phyloP scores from a whole-genome alignment of 495 filamentous ascomycete genomes.

The Tetracladium marchalianum region DNA sequence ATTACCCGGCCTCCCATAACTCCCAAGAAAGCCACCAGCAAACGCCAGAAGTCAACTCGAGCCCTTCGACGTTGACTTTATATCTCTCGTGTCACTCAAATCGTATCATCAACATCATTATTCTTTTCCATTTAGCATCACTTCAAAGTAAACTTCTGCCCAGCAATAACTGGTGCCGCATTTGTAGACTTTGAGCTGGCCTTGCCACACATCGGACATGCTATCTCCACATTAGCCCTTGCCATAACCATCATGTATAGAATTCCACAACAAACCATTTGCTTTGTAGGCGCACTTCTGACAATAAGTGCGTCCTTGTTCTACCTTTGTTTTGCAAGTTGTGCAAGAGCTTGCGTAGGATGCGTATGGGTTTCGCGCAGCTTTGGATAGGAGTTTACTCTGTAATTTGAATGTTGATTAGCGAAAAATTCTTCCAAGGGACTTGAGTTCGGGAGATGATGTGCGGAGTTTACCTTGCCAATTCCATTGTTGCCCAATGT shows the following conservation, averaged over 20 bases:
- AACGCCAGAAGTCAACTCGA: no score
- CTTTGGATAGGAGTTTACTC: conserved; percentile 60
- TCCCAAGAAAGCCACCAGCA: no score
- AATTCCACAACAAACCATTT: conserved; percentile 37
- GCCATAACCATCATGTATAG: not conserved
- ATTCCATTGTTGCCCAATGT: conserved; percentile 46
- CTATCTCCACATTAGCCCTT: conserved; percentile 27
- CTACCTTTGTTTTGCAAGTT: conserved; percentile 55
- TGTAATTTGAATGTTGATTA: conserved; percentile 18
- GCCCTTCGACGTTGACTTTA: no score
- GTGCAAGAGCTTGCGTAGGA: conserved; percentile 46
- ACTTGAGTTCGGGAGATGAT: conserved; percentile 4
- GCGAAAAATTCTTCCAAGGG: not conserved
- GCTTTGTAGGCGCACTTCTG: conserved; percentile 58
- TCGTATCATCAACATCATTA: no score
- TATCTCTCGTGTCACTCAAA: no score
- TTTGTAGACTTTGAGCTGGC: conserved; percentile 36
- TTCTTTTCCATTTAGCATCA: conserved; percentile 23
- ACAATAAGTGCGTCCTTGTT: conserved; percentile 52
- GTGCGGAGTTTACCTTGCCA: conserved; percentile 32
- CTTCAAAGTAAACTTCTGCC: conserved; percentile 57
- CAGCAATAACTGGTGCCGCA: conserved; percentile 45
- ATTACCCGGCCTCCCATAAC: no score
- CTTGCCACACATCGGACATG: conserved; percentile 61
- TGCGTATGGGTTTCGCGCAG: conserved; percentile 61